Conservation (phyloP, 805 yeast genomes). For the Naumovozyma baii region DNA sequence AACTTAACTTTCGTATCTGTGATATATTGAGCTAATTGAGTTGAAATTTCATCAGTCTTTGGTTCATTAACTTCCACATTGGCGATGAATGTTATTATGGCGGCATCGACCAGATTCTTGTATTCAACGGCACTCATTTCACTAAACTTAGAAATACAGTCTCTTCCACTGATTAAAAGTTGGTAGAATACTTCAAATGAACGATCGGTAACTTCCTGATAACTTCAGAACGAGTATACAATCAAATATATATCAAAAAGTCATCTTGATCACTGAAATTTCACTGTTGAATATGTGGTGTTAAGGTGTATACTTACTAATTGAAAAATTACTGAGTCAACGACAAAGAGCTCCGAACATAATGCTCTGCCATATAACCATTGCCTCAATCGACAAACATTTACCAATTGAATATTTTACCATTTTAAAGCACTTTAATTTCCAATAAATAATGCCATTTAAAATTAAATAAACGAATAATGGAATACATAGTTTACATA, state of each 20-base stretch:
- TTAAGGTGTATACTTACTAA: background rate
- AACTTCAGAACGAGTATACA: background rate
- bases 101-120: background rate
- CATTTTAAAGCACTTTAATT: no score
- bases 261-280: background rate
- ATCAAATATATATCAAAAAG: background rate
- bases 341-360: background rate
- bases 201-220: no score
- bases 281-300: background rate
- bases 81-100: constrained; percentile 29
- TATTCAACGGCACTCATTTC: background rate
- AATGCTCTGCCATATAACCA: background rate
- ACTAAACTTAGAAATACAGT: no score
- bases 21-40: constrained; percentile 23
- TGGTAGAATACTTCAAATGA: no score
- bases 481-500: no score
- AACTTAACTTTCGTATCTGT: constrained; percentile 27
- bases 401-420: background rate
- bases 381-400: background rate
- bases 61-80: constrained; percentile 31
- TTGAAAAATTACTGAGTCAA: background rate
- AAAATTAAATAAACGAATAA: no score
- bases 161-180: no score
- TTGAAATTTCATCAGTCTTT: constrained; percentile 24
- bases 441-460: no score